Evolutionary conservation across 2,329 filamentous ascomycete species (phyloP), one percentile per base, ranked within the genome.

Genomic region (Fulvia fulva): DNA sequence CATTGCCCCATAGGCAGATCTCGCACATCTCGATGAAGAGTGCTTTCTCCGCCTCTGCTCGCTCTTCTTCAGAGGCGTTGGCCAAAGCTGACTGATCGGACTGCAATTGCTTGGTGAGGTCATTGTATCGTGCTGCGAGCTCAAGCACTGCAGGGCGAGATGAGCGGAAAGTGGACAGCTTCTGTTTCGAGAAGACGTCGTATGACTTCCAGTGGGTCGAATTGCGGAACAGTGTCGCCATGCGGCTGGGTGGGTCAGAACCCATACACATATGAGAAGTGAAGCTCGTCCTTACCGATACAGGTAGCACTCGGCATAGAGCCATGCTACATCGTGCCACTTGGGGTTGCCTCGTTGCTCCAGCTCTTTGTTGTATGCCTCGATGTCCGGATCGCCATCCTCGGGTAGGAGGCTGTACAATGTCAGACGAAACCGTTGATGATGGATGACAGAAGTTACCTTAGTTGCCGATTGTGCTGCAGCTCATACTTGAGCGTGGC

Each of bases 1-100:
- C 94, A 73, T 97, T 97, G 11, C 93, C 93, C 93, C 93, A 97
- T 1, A 97, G 83, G 72, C 92, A 97, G 67, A 97, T 94, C 79
- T 97, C 91, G 75, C 88, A 92, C 88, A 97, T 95, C 72, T 97
- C 93, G 23, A 81, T 81, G 76, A 97, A 97, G 25, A 97, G 78
- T 0, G 92, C 75, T 70, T 85, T 84, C 71, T 95, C 89, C 0
- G 89, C 86, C 56, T 87, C 83, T 28, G 84, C 82, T 51, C 85
- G 70, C 64, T 86, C 77, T 55, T 79, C 73, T 32, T 77, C 76
- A 2, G 78, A 78, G 44, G 80, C 76, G 1, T 71, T 68, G n/a
- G 69, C 70, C 14, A 73, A 69, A 8, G 74, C 60, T 0, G 75
- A 74, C 51, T 79, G 76, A 65, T 83, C 81, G 7, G 75, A 73